Conservation (phyloP, 257 asterid species). For the Asclepias syriaca region DNA sequence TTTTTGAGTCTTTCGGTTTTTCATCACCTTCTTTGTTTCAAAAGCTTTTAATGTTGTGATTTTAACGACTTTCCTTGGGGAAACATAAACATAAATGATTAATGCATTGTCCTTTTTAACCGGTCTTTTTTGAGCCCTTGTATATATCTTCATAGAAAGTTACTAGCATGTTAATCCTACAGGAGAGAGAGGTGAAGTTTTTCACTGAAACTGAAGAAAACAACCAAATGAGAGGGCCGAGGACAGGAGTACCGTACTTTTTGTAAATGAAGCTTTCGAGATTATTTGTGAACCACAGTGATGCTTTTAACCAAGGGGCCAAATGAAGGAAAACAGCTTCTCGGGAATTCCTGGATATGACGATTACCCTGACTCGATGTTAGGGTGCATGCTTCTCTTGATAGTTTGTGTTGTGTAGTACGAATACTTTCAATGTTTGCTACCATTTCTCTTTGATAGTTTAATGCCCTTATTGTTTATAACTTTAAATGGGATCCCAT, state of each 20-base stretch:
- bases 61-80: not conserved
- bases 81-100: not conserved
- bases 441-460: not conserved
- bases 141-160: not conserved
- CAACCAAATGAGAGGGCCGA: conserved; percentile 99
- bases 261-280: conserved; percentile 34
- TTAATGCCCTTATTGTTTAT: not conserved
- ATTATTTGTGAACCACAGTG: conserved; percentile 11
- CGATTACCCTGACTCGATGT: conserved; percentile 16
- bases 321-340: conserved; percentile 1
- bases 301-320: conserved; percentile 9
- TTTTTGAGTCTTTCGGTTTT: too few relatives aligned
- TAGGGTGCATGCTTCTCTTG: conserved; percentile 25
- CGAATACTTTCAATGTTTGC: conserved; percentile 5
- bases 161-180: not conserved
- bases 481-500: not conserved
- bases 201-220: conserved; percentile 97
- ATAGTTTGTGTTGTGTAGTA: conserved; percentile 39
- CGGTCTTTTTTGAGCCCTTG: not conserved
- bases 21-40: too few relatives aligned
- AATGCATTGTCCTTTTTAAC: not conserved
- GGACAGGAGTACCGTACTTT: conserved; percentile 95
- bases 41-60: not conserved
- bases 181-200: conserved; percentile 98
- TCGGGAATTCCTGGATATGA: conserved; percentile 12